A percentile compares a stretch with the other conserved stretches of the same genome.
Evolutionary conservation across 1,284 basidiomycete genomes (phyloP).

Genomic region (Sanguinoderma infundibulare): DNA sequence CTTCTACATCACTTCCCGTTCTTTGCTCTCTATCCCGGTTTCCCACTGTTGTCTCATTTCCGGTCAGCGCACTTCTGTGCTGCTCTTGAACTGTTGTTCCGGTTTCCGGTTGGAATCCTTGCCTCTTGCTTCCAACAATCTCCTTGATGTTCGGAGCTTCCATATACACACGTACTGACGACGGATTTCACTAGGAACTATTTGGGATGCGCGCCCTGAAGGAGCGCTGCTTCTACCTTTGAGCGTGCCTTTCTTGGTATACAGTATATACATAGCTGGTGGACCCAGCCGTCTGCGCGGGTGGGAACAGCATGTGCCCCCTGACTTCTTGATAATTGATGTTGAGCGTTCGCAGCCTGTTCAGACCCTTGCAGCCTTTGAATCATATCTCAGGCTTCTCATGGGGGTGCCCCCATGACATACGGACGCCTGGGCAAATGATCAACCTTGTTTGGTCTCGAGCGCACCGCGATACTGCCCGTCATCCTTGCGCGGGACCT

Average conservation of each 20-base stretch:
- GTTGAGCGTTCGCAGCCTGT: background rate
- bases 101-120: background rate
- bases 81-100: background rate
- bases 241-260: constrained; percentile 17
- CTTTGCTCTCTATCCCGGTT: constrained; percentile 2
- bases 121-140: background rate
- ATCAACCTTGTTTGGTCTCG: constrained; percentile 7
- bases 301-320: background rate
- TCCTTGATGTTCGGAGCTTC: background rate
- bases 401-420: background rate
- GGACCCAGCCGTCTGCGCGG: background rate
- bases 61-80: background rate
- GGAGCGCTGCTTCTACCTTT: constrained; percentile 78
- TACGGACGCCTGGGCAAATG: constrained; percentile 8
- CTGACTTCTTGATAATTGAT: constrained; percentile 1
- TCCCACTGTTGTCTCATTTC: background rate
- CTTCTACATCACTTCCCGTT: background rate
- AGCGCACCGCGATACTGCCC: background rate
- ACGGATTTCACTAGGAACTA: constrained; percentile 54
- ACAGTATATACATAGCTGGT: background rate
- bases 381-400: background rate
- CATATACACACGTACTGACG: constrained; percentile 4
- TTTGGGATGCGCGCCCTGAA: constrained; percentile 81
- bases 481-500: background rate
- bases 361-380: background rate